Base-by-base conservation (phyloP, 306 rosid species). In the Lablab purpureus region DNA sequence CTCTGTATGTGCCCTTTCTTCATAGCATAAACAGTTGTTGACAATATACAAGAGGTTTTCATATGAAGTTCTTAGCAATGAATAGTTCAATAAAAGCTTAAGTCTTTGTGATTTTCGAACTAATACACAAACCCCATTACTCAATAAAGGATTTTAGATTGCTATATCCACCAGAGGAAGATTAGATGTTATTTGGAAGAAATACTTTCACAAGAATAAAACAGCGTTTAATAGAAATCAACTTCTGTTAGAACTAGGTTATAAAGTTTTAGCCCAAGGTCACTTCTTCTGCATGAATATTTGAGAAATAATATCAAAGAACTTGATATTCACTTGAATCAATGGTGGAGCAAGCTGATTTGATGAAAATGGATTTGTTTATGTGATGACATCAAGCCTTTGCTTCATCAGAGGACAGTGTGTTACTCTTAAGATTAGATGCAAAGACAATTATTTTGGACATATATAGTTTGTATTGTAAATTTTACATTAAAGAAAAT, bases 111-210 rank as follows among this genome's bases (percentile, higher is more conserved):
- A 13, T 74, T 27, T 59, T 27, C 3, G 8, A 54, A 52, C 59
- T 36, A 54, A 34, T 13, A 62, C 23, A n/a, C 10, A 45, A 60
- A 12, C 15, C 51, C 15, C 4, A 17, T 46, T n/a, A 34, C 52
- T 76, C 27, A 34, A 34, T 45, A 60, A 62, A 75, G 37, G 49
- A 76, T 28, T 37, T 67, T 67, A 32, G 41, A 37, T 65, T 65
- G 55, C 52, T 49, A 12, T 40, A 28, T 63, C 34, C 37, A 34
- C 71, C 50, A 2, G 11, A 12, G 27, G 34, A 41, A 17, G 34
- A 37, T 28, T 49, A 18, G 63, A 51, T 37, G 27, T 28, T 76
- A 34, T 76, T 14, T 63, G 25, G 23, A 0, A 18, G 14, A 74
- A 41, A 10, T 56, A 21, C n/a, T 74, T 40, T 74, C n/a, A n/a